Conservation (phyloP, 352 stramenopile genomes). For the Pythium monospermum region DNA sequence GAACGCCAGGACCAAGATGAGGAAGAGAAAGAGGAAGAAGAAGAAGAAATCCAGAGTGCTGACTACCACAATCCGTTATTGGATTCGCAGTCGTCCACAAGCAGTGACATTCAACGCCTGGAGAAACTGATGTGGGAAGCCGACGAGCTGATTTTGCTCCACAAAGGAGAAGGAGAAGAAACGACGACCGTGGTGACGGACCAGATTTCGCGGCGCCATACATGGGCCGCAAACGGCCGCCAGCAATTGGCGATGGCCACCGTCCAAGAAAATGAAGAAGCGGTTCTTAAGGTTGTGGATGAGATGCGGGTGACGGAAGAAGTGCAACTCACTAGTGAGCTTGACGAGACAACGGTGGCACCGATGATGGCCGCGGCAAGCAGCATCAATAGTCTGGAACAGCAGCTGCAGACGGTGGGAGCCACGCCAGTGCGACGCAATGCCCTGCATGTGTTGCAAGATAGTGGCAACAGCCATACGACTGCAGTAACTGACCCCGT, state of each 20-base stretch:
- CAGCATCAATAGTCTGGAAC: no score
- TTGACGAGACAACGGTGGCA: not conserved
- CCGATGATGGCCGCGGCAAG: no score
- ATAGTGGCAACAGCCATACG: no score
- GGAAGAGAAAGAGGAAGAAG: not conserved
- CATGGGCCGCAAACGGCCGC: no score
- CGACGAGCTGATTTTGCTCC: constrained; percentile 10
- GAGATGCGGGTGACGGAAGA: constrained; percentile 1
- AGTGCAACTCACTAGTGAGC: not conserved
- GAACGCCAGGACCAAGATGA: not conserved
- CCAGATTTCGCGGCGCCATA: constrained; percentile 2
- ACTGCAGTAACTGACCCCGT: no score
- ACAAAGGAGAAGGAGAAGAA: not conserved
- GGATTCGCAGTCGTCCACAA: constrained; percentile 11
- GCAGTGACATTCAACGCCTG: constrained; percentile 1
- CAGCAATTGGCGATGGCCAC: no score
- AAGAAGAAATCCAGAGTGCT: not conserved
- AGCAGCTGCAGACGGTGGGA: no score
- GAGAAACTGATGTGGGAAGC: constrained; percentile 14
- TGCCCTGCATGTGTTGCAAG: no score
- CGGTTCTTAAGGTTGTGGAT: not conserved
- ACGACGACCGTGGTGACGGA: constrained; percentile 8
- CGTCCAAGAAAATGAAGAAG: not conserved
- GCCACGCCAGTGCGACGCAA: no score
- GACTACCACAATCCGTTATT: not conserved